A percentile compares a stretch with the other conserved stretches of the same genome.
Conservation (phyloP, 345 rosid genomes). For the Litchi chinensis region DNA sequence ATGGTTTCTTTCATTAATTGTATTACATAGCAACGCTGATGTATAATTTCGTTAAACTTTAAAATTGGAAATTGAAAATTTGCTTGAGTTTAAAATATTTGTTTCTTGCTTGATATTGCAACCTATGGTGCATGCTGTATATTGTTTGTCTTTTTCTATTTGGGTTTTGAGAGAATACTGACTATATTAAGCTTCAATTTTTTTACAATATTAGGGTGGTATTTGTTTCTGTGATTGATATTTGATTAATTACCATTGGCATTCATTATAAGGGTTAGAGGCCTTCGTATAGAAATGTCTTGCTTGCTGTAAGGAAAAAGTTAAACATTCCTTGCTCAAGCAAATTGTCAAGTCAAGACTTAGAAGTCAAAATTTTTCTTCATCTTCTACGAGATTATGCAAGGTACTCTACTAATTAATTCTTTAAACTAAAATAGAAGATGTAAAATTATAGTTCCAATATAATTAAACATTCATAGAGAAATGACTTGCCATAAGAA, state of each 20-base stretch:
- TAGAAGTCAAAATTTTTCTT: slow-evolving; percentile 88
- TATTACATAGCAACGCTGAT: background rate
- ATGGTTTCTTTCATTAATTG: slow-evolving; percentile 2
- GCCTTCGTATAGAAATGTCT: slow-evolving; percentile 75
- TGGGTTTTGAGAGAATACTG: background rate
- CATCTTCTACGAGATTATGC: slow-evolving; percentile 63
- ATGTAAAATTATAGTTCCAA: background rate
- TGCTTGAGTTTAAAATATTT: background rate
- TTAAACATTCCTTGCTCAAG: slow-evolving; percentile 76
- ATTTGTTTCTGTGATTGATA: slow-evolving; percentile 10
- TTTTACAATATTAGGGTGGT: slow-evolving; percentile 7
- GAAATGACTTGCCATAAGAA: slow-evolving; percentile 74
- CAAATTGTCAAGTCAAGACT: slow-evolving; percentile 74
- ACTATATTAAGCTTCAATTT: background rate
- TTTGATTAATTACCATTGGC: slow-evolving; percentile 11
- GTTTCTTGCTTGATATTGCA: background rate
- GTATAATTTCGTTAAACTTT: background rate
- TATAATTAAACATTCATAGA: slow-evolving; percentile 45
- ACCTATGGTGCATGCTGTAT: background rate
- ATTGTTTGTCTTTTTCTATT: background rate
- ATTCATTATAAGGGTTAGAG: slow-evolving; percentile 73
- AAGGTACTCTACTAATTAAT: slow-evolving; percentile 43
- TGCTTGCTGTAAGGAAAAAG: slow-evolving; percentile 76
- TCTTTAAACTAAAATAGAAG: background rate
- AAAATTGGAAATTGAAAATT: background rate